These are phyloP conservation scores for Lentinula detonsa DNA, from an alignment of 768 basidiomycete species.

Conservation along the genomic window DNA sequence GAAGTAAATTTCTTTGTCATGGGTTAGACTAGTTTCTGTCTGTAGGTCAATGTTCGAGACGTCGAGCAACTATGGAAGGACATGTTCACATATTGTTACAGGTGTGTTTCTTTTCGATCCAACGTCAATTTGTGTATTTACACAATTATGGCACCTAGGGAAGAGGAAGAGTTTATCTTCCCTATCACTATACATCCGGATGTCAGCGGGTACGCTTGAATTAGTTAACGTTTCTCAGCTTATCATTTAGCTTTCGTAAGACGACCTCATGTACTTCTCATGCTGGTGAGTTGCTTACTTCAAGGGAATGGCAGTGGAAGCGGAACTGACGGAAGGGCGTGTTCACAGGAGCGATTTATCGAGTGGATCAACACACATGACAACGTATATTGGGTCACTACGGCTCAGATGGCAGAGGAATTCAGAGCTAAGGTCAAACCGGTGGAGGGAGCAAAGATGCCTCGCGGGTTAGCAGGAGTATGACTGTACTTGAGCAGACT, in stretches of 20 bases:
- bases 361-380: slow-evolving; percentile 70
- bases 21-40: background rate
- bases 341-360: slow-evolving; percentile 57
- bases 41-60: slow-evolving; percentile 55
- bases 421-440: slow-evolving; percentile 50
- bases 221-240: background rate
- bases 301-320: background rate
- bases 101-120: slow-evolving; percentile 22
- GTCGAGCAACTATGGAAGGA: slow-evolving; percentile 76
- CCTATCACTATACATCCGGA: slow-evolving; percentile 76
- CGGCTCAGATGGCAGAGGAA: slow-evolving; percentile 61
- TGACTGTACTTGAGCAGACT: background rate
- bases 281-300: slow-evolving; percentile 36
- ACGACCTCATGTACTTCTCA: slow-evolving; percentile 64
- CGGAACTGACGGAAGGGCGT: background rate
- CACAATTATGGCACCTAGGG: slow-evolving; percentile 24
- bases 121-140: background rate
- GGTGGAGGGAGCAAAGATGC: slow-evolving; percentile 48
- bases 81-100: slow-evolving; percentile 63
- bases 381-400: slow-evolving; percentile 63
- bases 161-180: slow-evolving; percentile 63
- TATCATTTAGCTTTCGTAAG: slow-evolving; percentile 22
- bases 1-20: background rate
- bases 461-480: slow-evolving; percentile 29
- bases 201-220: slow-evolving; percentile 50